A percentile compares a stretch with the other conserved stretches of the same genome.
Evolutionary conservation across 768 basidiomycete species (phyloP).

Genomic region (Phanerodontia chrysosporium): DNA sequence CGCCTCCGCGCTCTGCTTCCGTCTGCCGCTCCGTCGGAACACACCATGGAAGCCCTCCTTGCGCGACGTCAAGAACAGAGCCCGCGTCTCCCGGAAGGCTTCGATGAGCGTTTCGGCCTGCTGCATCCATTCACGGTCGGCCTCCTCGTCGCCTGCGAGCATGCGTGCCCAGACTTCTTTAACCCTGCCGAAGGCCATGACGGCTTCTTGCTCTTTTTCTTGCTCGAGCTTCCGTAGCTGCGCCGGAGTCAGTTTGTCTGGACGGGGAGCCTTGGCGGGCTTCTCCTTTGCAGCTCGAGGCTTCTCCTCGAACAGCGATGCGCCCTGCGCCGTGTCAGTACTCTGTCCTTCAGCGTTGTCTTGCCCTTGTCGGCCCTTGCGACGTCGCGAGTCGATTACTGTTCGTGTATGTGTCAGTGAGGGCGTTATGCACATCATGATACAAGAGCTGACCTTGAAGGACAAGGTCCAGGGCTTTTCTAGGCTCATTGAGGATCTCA

Average conservation of each 20-base stretch:
- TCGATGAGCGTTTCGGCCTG: constrained; percentile 87
- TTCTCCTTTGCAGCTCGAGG: constrained; percentile 32
- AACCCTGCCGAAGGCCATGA: constrained; percentile 53
- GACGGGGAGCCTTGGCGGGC: constrained; percentile 28
- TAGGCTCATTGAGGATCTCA: constrained; percentile 76
- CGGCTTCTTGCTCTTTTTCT: constrained; percentile 62
- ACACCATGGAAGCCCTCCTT: constrained; percentile 71
- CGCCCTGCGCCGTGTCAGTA: constrained; percentile 25
- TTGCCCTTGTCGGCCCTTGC: constrained; percentile 14
- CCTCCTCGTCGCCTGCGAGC: constrained; percentile 44
- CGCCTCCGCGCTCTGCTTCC: constrained; percentile 41
- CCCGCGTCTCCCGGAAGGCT: constrained; percentile 81
- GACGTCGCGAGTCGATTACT: constrained; percentile 36
- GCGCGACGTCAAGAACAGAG: constrained; percentile 73
- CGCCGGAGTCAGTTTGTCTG: constrained; percentile 44
- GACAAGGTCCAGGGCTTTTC: constrained; percentile 79
- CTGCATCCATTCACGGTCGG: constrained; percentile 70
- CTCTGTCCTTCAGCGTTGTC: constrained; percentile 16
- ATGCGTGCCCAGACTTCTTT: constrained; percentile 60
- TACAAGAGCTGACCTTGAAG: constrained; percentile 58
- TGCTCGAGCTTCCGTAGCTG: constrained; percentile 62
- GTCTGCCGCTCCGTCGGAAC: constrained; percentile 48
- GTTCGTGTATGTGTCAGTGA: not conserved
- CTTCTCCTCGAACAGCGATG: constrained; percentile 65
- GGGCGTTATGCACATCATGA: not conserved